Percentiles rank a stretch among this genome's conserved stretches.
phyloP scores from a whole-genome alignment of 805 yeast species.

The Spathaspora hagerdaliae region DNA sequence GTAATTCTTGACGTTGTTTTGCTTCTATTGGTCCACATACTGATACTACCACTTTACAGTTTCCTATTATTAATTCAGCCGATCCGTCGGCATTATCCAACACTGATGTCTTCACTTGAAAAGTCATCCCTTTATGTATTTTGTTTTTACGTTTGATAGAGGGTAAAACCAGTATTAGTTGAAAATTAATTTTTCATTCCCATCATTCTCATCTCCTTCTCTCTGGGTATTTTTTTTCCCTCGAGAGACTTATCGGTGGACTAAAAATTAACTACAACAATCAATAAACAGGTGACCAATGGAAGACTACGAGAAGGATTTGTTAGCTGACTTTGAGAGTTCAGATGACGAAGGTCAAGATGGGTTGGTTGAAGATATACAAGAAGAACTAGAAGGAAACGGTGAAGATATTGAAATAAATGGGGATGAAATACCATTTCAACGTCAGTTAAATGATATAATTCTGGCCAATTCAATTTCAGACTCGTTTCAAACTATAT shows the following conservation, averaged over 20 bases:
- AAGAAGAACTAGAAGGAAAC: constrained; percentile 6
- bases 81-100: constrained; percentile 79
- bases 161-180: background rate
- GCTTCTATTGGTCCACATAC: constrained; percentile 92
- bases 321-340: constrained; percentile 39
- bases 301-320: constrained; percentile 37
- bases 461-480: constrained; percentile 3
- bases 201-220: too few species aligned
- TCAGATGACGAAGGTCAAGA: constrained; percentile 17
- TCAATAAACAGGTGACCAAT: too few species aligned
- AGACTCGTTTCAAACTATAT: constrained; percentile 10
- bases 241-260: background rate
- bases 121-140: constrained; percentile 8
- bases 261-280: background rate
- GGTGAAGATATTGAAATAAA: constrained; percentile 4
- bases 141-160: too few species aligned
- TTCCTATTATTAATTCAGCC: constrained; percentile 49
- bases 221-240: too few species aligned
- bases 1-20: constrained; percentile 76
- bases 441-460: constrained; percentile 11
- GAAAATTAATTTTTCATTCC: too few species aligned
- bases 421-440: constrained; percentile 7
- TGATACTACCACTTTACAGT: constrained; percentile 62
- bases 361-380: constrained; percentile 2
- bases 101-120: constrained; percentile 21